These are phyloP conservation scores for Cercophora newfieldiana DNA, from an alignment of 495 filamentous ascomycete species.

Conservation along the genomic window DNA sequence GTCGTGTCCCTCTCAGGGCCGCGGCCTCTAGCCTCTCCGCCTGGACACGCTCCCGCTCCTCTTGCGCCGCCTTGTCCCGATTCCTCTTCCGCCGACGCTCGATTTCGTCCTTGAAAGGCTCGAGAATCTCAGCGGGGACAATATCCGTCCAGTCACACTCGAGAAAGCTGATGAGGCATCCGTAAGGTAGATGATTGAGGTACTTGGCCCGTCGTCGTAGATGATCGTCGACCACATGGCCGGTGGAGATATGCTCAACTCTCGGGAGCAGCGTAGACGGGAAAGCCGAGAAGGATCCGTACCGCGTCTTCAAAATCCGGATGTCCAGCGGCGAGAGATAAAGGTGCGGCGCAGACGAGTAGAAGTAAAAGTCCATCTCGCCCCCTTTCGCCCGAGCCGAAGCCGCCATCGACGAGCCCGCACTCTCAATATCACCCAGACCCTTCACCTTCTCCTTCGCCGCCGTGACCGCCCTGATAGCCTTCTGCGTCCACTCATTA, in stretches of 20 bases:
- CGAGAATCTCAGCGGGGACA: slow-evolving; percentile 72
- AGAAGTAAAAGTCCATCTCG: slow-evolving; percentile 72
- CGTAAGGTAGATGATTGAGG: slow-evolving; percentile 84
- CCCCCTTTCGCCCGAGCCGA: slow-evolving; percentile 20
- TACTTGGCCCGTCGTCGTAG: slow-evolving; percentile 87
- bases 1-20: slow-evolving; percentile 43
- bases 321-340: slow-evolving; percentile 95
- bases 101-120: slow-evolving; percentile 71
- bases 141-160: slow-evolving; percentile 98
- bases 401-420: neutral
- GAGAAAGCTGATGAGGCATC: slow-evolving; percentile 89
- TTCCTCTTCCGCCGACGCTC: slow-evolving; percentile 77
- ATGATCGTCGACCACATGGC: slow-evolving; percentile 88
- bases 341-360: slow-evolving; percentile 84
- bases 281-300: slow-evolving; percentile 78
- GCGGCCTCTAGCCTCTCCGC: slow-evolving; percentile 79
- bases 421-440: slow-evolving; percentile 25
- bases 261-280: slow-evolving; percentile 87
- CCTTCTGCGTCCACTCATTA: slow-evolving; percentile 85
- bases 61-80: slow-evolving; percentile 80
- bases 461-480: slow-evolving; percentile 66
- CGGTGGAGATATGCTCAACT: slow-evolving; percentile 88
- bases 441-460: slow-evolving; percentile 66
- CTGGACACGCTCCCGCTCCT: slow-evolving; percentile 85
- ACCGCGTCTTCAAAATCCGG: slow-evolving; percentile 87